Conservation (phyloP, 176 grass and related monocot genomes). For the Eleusine coracana region DNA sequence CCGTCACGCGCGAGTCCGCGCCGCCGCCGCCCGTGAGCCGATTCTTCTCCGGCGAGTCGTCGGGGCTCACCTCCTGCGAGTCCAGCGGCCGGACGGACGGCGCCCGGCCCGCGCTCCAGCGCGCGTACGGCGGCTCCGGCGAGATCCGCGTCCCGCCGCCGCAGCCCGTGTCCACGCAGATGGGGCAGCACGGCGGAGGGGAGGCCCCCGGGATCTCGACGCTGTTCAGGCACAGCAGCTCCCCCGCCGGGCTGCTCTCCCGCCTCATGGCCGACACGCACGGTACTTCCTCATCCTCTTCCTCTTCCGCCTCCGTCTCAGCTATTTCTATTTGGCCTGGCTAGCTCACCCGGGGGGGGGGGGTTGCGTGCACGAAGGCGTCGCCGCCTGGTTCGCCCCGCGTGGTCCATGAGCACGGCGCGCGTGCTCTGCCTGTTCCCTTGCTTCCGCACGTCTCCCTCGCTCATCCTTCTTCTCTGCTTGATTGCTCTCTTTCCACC, state of each 20-base stretch:
- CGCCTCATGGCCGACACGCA: constrained; percentile 75
- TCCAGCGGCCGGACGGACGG: constrained; percentile 59
- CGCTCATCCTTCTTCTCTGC: background rate
- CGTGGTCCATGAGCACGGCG: background rate
- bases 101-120: background rate
- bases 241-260: constrained; percentile 75
- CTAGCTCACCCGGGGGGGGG: background rate
- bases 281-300: constrained; percentile 40
- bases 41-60: constrained; percentile 65
- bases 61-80: constrained; percentile 68
- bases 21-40: constrained; percentile 32
- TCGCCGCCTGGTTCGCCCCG: background rate
- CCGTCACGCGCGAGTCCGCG: constrained; percentile 41
- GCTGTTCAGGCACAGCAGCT: constrained; percentile 88
- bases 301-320: too few species aligned
- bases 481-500: background rate
- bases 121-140: constrained; percentile 43
- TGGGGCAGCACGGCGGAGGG: background rate
- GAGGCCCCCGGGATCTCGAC: background rate
- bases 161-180: background rate
- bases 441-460: background rate
- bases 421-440: background rate
- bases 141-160: constrained; percentile 48
- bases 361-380: constrained; percentile 11
- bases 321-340: too few species aligned